Conservation (phyloP, 495 filamentous ascomycete species). For the Hypomontagnella submonticulosa region DNA sequence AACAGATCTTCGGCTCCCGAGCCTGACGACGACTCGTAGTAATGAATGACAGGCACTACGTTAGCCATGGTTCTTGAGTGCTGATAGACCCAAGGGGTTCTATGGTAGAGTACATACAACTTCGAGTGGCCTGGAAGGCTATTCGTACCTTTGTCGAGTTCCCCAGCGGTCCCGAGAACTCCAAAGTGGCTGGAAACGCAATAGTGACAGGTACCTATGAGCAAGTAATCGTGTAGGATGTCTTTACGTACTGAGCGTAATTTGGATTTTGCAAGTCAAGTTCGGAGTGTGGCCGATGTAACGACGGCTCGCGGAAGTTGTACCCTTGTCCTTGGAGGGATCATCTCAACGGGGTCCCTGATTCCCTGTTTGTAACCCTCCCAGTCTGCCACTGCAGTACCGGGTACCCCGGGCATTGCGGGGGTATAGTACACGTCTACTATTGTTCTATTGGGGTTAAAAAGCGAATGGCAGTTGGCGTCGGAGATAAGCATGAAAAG, state of each 20-base stretch:
- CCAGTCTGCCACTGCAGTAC: conserved; percentile 32
- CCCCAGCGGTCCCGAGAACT: conserved; percentile 1
- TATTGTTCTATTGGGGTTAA: conserved; percentile 28
- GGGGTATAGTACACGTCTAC: conserved; percentile 37
- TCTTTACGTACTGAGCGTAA: conserved; percentile 14
- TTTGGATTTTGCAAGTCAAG: conserved; percentile 27
- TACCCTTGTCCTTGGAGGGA: conserved; percentile 43
- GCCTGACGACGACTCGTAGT: conserved; percentile 4
- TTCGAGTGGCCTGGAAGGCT: background rate
- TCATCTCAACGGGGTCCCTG: conserved; percentile 39
- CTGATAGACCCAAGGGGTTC: background rate
- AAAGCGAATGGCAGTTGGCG: conserved; percentile 22
- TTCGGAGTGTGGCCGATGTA: conserved; percentile 38
- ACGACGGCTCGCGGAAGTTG: conserved; percentile 46
- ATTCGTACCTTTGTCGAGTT: background rate
- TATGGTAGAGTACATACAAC: background rate
- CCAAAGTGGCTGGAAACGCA: background rate
- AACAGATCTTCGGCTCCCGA: conserved; percentile 22
- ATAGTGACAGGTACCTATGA: conserved; percentile 8
- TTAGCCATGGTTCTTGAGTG: background rate
- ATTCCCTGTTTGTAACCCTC: conserved; percentile 35
- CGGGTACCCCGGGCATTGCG: conserved; percentile 38
- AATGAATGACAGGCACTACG: conserved; percentile 9
- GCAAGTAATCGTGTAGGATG: conserved; percentile 7
- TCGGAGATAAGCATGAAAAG: conserved; percentile 44